Evolutionary conservation across 2,329 filamentous ascomycete species (phyloP).

Genomic region (Penicillium freii): DNA sequence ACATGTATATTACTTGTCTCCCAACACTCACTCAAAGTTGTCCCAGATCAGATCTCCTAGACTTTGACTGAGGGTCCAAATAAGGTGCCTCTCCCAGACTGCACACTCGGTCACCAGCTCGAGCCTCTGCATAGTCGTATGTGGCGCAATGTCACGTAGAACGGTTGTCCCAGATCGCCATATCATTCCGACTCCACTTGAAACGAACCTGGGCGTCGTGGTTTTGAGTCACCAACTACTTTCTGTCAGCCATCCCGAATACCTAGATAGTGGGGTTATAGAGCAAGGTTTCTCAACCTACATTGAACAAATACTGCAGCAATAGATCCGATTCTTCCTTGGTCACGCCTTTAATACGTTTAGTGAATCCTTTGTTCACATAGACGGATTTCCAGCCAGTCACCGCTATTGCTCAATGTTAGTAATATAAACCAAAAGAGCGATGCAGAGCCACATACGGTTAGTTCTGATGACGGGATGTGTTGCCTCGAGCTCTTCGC

Average conservation of each 20-base stretch:
- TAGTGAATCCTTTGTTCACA: not conserved
- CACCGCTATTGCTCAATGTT: not conserved
- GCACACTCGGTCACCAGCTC: not conserved
- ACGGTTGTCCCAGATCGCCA: not conserved
- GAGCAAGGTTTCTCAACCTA: not conserved
- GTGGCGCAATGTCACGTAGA: not conserved
- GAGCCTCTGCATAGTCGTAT: not conserved
- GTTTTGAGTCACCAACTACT: not conserved
- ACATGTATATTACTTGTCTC: not conserved
- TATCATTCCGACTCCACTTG: not conserved
- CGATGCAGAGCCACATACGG: not conserved
- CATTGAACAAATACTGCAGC: not conserved
- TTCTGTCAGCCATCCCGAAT: not conserved
- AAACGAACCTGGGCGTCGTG: not conserved
- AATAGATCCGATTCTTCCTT: not conserved
- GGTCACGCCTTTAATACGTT: not conserved
- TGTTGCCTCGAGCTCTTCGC: not conserved
- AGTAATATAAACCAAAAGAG: not conserved
- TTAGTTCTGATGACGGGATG: not conserved
- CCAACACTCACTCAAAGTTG: not conserved
- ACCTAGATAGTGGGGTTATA: not conserved
- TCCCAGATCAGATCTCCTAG: not conserved
- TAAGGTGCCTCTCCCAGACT: not conserved
- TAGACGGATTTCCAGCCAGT: not conserved
- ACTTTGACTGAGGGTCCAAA: not conserved